A percentile compares a stretch with the other conserved stretches of the same genome.
phyloP scores from a whole-genome alignment of 208 protist genomes.

The Wallacemonas sp. region DNA sequence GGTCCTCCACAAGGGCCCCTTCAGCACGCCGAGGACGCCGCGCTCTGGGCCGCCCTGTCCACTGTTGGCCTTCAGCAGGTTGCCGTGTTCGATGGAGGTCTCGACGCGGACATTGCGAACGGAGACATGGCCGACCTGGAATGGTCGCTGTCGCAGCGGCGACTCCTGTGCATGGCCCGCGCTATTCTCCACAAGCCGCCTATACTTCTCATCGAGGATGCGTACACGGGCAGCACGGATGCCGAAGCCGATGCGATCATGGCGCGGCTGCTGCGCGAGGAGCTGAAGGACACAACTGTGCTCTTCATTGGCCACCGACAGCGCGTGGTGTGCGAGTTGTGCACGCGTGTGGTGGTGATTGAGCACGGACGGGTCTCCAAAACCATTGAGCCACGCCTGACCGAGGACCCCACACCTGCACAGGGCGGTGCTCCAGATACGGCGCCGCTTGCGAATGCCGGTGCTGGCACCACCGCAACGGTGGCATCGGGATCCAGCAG shows the following conservation, averaged over 20 bases:
- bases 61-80: constrained; percentile 35
- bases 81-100: constrained; percentile 36
- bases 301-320: constrained; percentile 95
- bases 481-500: not conserved
- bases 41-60: constrained; percentile 51
- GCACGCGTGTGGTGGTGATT: constrained; percentile 84
- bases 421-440: too few relatives aligned
- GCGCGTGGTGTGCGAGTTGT: constrained; percentile 90
- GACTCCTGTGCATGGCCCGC: constrained; percentile 94
- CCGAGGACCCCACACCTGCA: too few relatives aligned
- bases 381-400: not conserved
- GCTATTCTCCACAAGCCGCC: constrained; percentile 84
- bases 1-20: constrained; percentile 5
- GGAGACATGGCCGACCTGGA: constrained; percentile 38
- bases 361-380: constrained; percentile 24
- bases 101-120: constrained; percentile 45
- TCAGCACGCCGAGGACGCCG: constrained; percentile 26
- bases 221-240: constrained; percentile 36
- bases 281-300: constrained; percentile 91
- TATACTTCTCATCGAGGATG: constrained; percentile 95
- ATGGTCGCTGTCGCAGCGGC: constrained; percentile 78
- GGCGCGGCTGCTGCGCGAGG: constrained; percentile 74
- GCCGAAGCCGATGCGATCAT: constrained; percentile 77
- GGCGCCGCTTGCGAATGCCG: too few relatives aligned
- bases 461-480: too few relatives aligned